phyloP scores from a whole-genome alignment of 2,329 filamentous ascomycete species.

The Cryphonectria radicalis region DNA sequence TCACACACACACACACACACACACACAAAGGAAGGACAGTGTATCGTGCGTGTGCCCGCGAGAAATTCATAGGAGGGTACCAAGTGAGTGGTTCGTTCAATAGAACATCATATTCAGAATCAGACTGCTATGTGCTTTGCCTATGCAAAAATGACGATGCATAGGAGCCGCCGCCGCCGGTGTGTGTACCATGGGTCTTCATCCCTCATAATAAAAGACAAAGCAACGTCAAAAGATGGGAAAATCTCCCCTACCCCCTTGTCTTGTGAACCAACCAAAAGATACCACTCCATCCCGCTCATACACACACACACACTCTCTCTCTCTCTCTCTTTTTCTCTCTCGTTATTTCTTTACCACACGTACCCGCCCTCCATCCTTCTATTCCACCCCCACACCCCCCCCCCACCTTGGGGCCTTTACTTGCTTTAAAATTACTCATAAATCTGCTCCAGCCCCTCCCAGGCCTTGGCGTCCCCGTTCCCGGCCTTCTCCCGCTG shows the following conservation, averaged over 20 bases:
- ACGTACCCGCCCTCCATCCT: background rate
- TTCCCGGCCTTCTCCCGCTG: slow-evolving; percentile 68
- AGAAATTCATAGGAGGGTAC: no score
- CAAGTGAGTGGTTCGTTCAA: background rate
- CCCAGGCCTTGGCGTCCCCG: slow-evolving; percentile 66
- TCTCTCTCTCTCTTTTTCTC: no score
- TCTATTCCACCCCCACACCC: background rate
- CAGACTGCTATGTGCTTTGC: slow-evolving; percentile 1
- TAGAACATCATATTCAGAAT: background rate
- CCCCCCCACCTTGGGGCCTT: no score
- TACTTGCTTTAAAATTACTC: background rate
- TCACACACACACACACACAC: no score
- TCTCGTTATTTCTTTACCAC: no score
- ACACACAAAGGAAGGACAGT: no score
- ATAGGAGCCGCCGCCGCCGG: background rate
- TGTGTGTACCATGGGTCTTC: background rate
- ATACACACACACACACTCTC: no score
- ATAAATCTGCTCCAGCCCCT: slow-evolving; percentile 77
- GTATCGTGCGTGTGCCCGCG: no score
- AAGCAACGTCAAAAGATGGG: background rate
- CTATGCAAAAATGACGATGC: background rate
- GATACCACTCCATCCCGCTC: no score
- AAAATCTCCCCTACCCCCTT: background rate
- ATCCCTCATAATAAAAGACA: background rate
- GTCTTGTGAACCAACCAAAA: background rate